A percentile compares a stretch with the other conserved stretches of the same genome.
phyloP scores from a whole-genome alignment of 2,329 filamentous ascomycete species.

The Hypoxylon sp. region DNA sequence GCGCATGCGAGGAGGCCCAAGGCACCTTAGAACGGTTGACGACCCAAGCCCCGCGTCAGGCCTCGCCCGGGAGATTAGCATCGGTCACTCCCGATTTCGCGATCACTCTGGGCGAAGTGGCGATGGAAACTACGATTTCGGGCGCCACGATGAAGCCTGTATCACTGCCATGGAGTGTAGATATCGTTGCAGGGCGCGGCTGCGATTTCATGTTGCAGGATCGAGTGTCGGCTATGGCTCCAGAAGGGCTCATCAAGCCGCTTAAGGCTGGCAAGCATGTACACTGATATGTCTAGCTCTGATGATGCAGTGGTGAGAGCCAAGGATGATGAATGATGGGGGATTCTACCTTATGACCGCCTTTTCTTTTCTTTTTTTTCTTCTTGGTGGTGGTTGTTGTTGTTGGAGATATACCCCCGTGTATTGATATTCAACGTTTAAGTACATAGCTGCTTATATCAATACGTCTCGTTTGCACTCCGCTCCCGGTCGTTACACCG shows the following conservation, averaged over 20 bases:
- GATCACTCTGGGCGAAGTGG: conserved; percentile 3
- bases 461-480: too few relatives aligned
- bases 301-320: not conserved
- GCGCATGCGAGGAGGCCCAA: conserved; percentile 1
- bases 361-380: too few relatives aligned
- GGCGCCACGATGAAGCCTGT: not conserved
- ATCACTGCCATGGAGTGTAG: not conserved
- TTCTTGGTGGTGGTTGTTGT: too few relatives aligned
- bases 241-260: not conserved
- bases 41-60: not conserved
- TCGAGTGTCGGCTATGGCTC: not conserved
- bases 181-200: not conserved
- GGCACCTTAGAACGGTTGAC: not conserved
- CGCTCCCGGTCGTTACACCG: too few relatives aligned
- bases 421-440: too few relatives aligned
- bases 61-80: not conserved
- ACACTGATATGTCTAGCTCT: too few relatives aligned
- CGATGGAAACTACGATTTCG: not conserved
- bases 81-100: not conserved
- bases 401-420: too few relatives aligned
- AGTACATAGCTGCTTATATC: too few relatives aligned
- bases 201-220: conserved; percentile 6
- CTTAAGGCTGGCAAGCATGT: not conserved
- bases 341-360: not conserved
- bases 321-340: not conserved